These are phyloP conservation scores for Paspalum vaginatum DNA, from an alignment of 176 grass and related monocot species.

Conservation along the genomic window DNA sequence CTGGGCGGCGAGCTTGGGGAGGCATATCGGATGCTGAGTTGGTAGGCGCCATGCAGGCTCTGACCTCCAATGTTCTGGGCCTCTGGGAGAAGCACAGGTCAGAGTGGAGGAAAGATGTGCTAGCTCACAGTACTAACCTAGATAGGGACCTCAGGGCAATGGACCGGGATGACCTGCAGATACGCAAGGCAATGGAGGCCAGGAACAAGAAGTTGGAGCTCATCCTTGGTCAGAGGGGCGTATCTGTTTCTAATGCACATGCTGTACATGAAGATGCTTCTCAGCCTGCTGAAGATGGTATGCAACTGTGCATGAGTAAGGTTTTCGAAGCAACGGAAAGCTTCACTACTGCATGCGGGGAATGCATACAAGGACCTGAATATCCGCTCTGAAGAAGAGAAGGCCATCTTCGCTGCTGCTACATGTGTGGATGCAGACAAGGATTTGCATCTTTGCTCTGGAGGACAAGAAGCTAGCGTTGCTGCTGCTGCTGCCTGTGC, in stretches of 20 bases:
- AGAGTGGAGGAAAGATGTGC: conserved; percentile 50
- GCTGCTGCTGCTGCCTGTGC: no score
- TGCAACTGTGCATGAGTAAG: conserved; percentile 51
- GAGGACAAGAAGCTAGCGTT: no score
- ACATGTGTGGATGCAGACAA: no score
- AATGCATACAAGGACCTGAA: conserved; percentile 54
- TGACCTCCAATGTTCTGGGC: conserved; percentile 50
- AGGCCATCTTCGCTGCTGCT: background rate
- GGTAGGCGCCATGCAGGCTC: conserved; percentile 40
- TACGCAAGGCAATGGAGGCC: conserved; percentile 49
- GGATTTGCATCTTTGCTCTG: no score
- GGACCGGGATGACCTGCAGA: conserved; percentile 46
- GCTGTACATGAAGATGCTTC: background rate
- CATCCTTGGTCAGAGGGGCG: conserved; percentile 31
- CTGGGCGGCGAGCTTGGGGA: conserved; percentile 49
- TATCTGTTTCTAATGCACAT: conserved; percentile 29
- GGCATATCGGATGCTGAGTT: conserved; percentile 50
- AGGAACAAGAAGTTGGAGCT: conserved; percentile 54
- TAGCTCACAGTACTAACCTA: conserved; percentile 45
- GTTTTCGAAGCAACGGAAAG: conserved; percentile 70
- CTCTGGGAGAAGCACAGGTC: conserved; percentile 59
- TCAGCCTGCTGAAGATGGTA: conserved; percentile 13
- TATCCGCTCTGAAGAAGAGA: conserved; percentile 47
- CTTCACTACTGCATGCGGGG: conserved; percentile 41
- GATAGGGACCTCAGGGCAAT: conserved; percentile 52